Evolutionary conservation across 2,329 filamentous ascomycete genomes (phyloP).

Genomic region (Teratosphaeria zuluensis): DNA sequence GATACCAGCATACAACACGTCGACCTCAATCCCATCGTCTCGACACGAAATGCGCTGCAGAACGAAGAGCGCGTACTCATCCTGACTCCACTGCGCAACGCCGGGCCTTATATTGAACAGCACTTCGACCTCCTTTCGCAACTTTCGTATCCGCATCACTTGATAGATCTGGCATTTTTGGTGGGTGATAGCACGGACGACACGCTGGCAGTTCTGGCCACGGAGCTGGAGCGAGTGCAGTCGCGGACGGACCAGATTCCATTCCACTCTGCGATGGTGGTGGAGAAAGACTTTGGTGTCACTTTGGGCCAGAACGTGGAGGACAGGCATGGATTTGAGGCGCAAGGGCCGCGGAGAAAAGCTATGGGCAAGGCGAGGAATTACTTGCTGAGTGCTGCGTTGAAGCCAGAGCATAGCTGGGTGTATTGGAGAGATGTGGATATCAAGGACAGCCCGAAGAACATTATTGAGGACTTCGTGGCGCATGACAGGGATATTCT

Average conservation of each 20-base stretch:
- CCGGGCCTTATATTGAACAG: conserved; percentile 68
- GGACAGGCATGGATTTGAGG: conserved; percentile 74
- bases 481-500: conserved; percentile 87
- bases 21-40: conserved; percentile 75
- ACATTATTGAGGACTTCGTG: conserved; percentile 89
- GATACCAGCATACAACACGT: conserved; percentile 66
- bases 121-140: conserved; percentile 89
- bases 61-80: conserved; percentile 86
- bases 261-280: conserved; percentile 74
- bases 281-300: conserved; percentile 85
- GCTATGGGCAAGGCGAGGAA: conserved; percentile 85
- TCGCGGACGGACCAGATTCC: conserved; percentile 64
- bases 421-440: conserved; percentile 98
- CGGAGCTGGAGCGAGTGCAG: conserved; percentile 82
- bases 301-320: conserved; percentile 67
- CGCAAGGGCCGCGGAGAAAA: conserved; percentile 82
- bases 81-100: conserved; percentile 86
- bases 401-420: conserved; percentile 95
- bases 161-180: conserved; percentile 92
- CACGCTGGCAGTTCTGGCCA: conserved; percentile 73
- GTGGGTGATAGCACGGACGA: conserved; percentile 88
- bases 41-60: conserved; percentile 64
- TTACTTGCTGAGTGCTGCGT: conserved; percentile 71
- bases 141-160: conserved; percentile 84
- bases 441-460: conserved; percentile 78